Evolutionary conservation across 73 alveolate genomes (phyloP), one percentile per base, ranked within the genome.

Genomic region (Paramecium tetraurelia): DNA sequence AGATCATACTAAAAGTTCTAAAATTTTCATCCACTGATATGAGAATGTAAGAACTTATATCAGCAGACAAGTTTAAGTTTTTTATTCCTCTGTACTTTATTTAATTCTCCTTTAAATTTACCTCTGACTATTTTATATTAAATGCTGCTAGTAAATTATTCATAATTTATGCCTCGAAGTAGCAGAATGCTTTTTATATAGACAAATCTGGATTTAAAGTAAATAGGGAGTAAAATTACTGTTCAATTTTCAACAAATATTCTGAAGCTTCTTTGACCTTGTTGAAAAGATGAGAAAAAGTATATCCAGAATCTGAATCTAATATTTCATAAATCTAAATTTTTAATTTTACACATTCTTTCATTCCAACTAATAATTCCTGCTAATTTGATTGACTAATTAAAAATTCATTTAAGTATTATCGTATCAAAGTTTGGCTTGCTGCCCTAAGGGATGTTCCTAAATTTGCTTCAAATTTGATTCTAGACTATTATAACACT

Each of bases 391-490:
- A 27, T 63, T 63, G 12, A 63, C 46, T 63, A 31, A 31, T 63
- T 24, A 63, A 33, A 9, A 63, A 63, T 31, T 63, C 84, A 63
- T 63, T 63, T 33, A 63, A 63, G 12, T 31, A 63, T 33, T 63
- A 24, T 63, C 46, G 27, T 31, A 33, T 24, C 7, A 63, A 33
- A 12, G 84, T 31, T 63, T 63, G 46, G 3, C 14, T 63, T 24
- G 84, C 84, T 2, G 84, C 84, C 14, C 84, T 63, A 31, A 63
- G 46, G 44, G 84, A 63, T 63, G 84, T 63, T 31, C 84, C 84
- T 63, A 63, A 63, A 27, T 63, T 63, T 27, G 84, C 46, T 63
- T 63, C 84, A 63, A 63, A 63, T 63, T 63, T 63, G 5, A 33
- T 31, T 27, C 84, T 27, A 12, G 84, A 27, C 24, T 63, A 27